Conservation (phyloP, 352 stramenopile genomes). For the Pythium chondricola region DNA sequence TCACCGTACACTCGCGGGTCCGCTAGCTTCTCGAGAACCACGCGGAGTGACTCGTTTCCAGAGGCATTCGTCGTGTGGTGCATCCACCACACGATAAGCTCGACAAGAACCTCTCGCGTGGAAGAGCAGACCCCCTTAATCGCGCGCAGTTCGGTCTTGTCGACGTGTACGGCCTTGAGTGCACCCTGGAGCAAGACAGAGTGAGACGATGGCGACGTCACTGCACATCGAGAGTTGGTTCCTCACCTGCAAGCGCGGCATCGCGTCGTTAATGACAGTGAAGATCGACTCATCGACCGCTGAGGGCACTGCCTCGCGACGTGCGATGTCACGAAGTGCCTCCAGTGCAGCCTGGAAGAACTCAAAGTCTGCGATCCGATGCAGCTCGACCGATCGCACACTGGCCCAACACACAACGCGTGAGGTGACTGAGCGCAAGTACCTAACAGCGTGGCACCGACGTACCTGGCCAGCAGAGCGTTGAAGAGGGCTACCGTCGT, state of each 20-base stretch:
- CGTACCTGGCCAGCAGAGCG: slow-evolving; percentile 19
- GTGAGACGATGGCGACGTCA: too few species aligned
- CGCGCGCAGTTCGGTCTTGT: slow-evolving; percentile 27
- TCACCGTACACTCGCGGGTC: slow-evolving; percentile 70
- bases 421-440: too few species aligned
- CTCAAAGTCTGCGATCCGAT: slow-evolving; percentile 44
- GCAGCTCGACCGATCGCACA: slow-evolving; percentile 29
- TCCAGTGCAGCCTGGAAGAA: slow-evolving; percentile 44
- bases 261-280: slow-evolving; percentile 29
- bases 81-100: slow-evolving; percentile 62
- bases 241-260: slow-evolving; percentile 54
- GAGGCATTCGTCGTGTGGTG: too few species aligned
- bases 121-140: slow-evolving; percentile 50
- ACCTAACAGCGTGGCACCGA: too few species aligned
- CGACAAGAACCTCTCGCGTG: slow-evolving; percentile 53
- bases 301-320: slow-evolving; percentile 27
- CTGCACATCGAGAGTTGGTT: too few species aligned
- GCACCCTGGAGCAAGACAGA: slow-evolving; percentile 10
- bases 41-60: slow-evolving; percentile 44
- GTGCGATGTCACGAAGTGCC: slow-evolving; percentile 43
- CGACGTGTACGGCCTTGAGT: slow-evolving; percentile 27
- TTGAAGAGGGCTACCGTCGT: slow-evolving; percentile 1
- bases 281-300: slow-evolving; percentile 31
- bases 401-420: slow-evolving; percentile 17
- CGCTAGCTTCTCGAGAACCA: slow-evolving; percentile 56